phyloP scores from a whole-genome alignment of 345 rosid genomes.

The Bruguiera gymnorhiza region DNA sequence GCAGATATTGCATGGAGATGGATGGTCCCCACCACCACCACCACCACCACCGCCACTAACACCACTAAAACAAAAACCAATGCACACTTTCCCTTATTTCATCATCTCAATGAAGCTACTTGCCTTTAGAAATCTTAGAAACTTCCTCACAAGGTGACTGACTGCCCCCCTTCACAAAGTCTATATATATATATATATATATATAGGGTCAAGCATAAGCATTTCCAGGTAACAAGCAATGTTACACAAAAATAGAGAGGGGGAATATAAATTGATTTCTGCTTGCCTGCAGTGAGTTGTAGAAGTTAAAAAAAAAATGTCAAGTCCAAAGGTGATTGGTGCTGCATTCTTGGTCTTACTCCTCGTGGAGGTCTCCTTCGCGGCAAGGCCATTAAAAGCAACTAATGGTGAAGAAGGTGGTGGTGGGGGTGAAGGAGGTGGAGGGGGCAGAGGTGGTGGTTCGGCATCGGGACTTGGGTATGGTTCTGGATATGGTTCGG shows the following conservation, averaged over 20 bases:
- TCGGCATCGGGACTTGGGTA: constrained; percentile 12
- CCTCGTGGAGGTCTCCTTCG: constrained; percentile 41
- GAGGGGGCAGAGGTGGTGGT: constrained; percentile 33
- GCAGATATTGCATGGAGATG: constrained; percentile 6
- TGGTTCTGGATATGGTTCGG: constrained; percentile 26
- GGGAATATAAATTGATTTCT: not conserved
- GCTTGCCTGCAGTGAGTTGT: not conserved
- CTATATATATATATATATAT: constrained; percentile 14
- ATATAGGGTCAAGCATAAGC: constrained; percentile 6
- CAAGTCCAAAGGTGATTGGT: constrained; percentile 27
- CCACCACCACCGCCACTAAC: constrained; percentile 6
- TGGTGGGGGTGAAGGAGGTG: constrained; percentile 42
- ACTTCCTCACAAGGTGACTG: not conserved
- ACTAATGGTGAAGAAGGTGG: constrained; percentile 18
- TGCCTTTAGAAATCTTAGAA: constrained; percentile 11
- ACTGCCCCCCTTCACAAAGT: not conserved
- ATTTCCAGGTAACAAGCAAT: constrained; percentile 4
- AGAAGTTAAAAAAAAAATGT: constrained; percentile 18
- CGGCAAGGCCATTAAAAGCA: constrained; percentile 35
- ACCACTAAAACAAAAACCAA: constrained; percentile 6
- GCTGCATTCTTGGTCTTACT: constrained; percentile 43
- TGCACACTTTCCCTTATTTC: not conserved
- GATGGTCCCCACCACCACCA: not conserved
- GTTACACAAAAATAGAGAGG: not conserved
- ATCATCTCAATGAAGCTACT: not conserved